phyloP scores from a whole-genome alignment of 495 filamentous ascomycete species.

The Penicillium alfredii region DNA sequence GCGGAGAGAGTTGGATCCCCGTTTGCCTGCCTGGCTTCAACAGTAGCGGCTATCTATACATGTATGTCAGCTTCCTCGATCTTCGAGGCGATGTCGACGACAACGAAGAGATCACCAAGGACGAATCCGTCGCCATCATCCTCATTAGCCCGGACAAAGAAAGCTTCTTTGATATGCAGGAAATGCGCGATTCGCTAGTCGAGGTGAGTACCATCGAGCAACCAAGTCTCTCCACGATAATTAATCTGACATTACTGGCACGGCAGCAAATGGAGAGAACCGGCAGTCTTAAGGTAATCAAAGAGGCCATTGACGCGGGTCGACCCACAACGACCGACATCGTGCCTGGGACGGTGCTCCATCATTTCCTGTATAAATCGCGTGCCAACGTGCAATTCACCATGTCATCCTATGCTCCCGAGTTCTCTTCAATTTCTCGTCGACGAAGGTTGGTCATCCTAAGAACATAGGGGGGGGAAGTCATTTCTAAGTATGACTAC shows the following conservation, averaged over 20 bases:
- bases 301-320: constrained; percentile 61
- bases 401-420: constrained; percentile 75
- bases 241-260: too few species aligned
- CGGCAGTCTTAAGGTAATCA: constrained; percentile 68
- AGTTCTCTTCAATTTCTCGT: constrained; percentile 59
- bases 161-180: constrained; percentile 80
- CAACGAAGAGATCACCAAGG: constrained; percentile 39
- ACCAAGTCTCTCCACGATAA: too few species aligned
- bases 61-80: constrained; percentile 92
- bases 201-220: constrained; percentile 33
- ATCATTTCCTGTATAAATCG: constrained; percentile 94
- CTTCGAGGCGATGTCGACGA: constrained; percentile 30
- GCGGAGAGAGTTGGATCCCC: constrained; percentile 96
- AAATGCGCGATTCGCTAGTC: constrained; percentile 77
- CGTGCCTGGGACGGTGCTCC: constrained; percentile 68
- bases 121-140: constrained; percentile 82
- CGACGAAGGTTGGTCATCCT: constrained; percentile 49
- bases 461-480: too few species aligned
- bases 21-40: constrained; percentile 97
- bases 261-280: constrained; percentile 63
- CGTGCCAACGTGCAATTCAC: constrained; percentile 89
- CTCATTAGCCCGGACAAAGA: constrained; percentile 91
- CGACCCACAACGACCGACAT: constrained; percentile 67
- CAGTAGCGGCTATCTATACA: constrained; percentile 93
- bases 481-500: neutral